Evolutionary conservation across 2,329 filamentous ascomycete genomes (phyloP), one percentile per base, ranked within the genome.

Genomic region (Talaromyces atroroseus): DNA sequence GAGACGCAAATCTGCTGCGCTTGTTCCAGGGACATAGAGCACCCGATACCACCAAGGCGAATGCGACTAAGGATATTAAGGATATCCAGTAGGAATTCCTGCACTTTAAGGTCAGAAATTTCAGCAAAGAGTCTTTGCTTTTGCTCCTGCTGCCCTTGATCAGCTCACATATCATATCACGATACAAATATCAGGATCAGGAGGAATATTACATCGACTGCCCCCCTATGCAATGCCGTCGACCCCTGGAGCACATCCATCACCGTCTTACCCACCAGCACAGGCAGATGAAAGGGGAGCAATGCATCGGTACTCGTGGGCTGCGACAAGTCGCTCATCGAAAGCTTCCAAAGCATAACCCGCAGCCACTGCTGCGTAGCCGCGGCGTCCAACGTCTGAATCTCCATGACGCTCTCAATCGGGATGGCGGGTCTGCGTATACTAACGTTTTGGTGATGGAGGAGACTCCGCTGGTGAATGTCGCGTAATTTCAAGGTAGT

Each of bases 331-430:
- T 83, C 81, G 62, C 85, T 85, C 57, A 88, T 86, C 4, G 85
- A 86, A 1, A 86, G 78, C 63, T 87, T 86, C 86, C 86, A 89
- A 52, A 88, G 82, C 73, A 88, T 86, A 0, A 85, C 80, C 44
- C 84, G 79, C 1, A 89, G 76, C 86, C 86, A 89, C 65, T 88
- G 84, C 65, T 89, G 86, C 2, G 84, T 88, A 53, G 86, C 80
- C 45, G 86, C 76, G 18, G 89, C 78, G 62, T 89, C 84, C 6
- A 87, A 84, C 54, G 84, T 86, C 63, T 89, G 86, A 20, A 83
- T 85, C 57, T 86, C 82, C 0, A 84, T 86, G 5, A 77, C 75
- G 0, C 70, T 71, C 26, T 82, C 79, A 7, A 85, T 73, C 51
- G 83, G 82, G 18, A 76, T 69, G 4, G 5, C 14, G 16, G 83